Conservation (phyloP, 2,329 filamentous ascomycete species). For the Aspergillus sp. region DNA sequence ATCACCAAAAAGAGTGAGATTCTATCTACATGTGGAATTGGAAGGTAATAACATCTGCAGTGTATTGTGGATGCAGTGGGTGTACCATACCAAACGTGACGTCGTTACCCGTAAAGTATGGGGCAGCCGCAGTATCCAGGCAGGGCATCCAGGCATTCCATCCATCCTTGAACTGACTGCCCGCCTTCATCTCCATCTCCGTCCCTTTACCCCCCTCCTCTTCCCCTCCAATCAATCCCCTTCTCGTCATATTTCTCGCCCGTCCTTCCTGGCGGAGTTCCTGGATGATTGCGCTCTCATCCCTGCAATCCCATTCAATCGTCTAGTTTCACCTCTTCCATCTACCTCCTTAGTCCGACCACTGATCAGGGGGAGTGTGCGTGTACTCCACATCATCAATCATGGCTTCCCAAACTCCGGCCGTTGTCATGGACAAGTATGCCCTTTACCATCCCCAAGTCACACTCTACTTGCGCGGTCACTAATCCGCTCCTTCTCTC, state of each 20-base stretch:
- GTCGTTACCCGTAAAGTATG: not conserved
- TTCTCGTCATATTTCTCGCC: constrained; percentile 5
- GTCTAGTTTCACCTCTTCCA: constrained; percentile 4
- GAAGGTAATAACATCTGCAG: no score
- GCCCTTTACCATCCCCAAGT: constrained; percentile 43
- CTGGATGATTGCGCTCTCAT: constrained; percentile 3
- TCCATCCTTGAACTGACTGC: not conserved
- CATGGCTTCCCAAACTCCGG: constrained; percentile 98
- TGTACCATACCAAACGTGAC: no score
- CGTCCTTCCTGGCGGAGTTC: not conserved
- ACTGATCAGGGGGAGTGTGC: constrained; percentile 21
- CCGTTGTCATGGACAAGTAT: constrained; percentile 99
- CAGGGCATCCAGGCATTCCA: not conserved
- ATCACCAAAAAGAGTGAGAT: no score
- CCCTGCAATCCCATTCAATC: constrained; percentile 1
- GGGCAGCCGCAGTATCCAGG: not conserved
- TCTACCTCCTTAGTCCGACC: constrained; percentile 2
- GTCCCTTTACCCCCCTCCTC: constrained; percentile 8
- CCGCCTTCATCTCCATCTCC: constrained; percentile 12
- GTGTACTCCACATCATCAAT: constrained; percentile 28
- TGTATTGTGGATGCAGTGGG: no score
- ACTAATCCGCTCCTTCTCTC: constrained; percentile 31
- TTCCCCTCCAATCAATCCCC: constrained; percentile 6
- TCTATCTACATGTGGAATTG: no score
- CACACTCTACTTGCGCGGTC: constrained; percentile 42